A percentile compares a stretch with the other conserved stretches of the same genome.
Evolutionary conservation across 208 protist species (phyloP).

Genomic region (Trichomonas vaginalis): DNA sequence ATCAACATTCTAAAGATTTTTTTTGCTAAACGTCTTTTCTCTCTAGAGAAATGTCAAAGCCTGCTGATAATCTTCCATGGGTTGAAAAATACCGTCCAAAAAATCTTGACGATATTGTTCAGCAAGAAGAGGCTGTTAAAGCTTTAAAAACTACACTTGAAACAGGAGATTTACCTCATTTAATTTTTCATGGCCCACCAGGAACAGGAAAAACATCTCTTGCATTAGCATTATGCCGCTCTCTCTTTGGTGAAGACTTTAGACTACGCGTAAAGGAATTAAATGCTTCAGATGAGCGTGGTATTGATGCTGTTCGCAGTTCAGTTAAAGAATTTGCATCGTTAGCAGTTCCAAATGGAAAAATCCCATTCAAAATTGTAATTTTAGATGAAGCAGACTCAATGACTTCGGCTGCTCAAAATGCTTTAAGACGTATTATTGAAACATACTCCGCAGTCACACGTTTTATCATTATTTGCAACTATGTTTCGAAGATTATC

Average conservation of each 20-base stretch:
- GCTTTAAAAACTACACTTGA: background rate
- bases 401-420: slow-evolving; percentile 87
- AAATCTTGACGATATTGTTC: background rate
- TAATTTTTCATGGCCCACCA: slow-evolving; percentile 95
- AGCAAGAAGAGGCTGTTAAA: background rate
- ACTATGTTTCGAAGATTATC: slow-evolving; percentile 63
- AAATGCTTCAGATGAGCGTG: slow-evolving; percentile 96
- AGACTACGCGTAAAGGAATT: slow-evolving; percentile 87
- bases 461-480: slow-evolving; percentile 98
- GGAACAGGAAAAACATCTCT: slow-evolving; percentile 95
- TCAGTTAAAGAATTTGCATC: slow-evolving; percentile 95
- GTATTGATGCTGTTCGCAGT: slow-evolving; percentile 85
- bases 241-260: slow-evolving; percentile 57
- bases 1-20: no score
- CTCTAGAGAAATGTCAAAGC: background rate
- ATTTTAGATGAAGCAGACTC: slow-evolving; percentile 97
- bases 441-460: slow-evolving; percentile 60
- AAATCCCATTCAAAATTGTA: slow-evolving; percentile 86
- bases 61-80: background rate
- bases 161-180: background rate
- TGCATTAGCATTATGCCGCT: slow-evolving; percentile 78
- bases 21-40: no score
- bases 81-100: background rate
- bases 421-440: slow-evolving; percentile 32
- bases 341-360: slow-evolving; percentile 18